These are phyloP conservation scores for Solanum pimpinellifolium DNA, from an alignment of 257 asterid genomes.

Conservation along the genomic window DNA sequence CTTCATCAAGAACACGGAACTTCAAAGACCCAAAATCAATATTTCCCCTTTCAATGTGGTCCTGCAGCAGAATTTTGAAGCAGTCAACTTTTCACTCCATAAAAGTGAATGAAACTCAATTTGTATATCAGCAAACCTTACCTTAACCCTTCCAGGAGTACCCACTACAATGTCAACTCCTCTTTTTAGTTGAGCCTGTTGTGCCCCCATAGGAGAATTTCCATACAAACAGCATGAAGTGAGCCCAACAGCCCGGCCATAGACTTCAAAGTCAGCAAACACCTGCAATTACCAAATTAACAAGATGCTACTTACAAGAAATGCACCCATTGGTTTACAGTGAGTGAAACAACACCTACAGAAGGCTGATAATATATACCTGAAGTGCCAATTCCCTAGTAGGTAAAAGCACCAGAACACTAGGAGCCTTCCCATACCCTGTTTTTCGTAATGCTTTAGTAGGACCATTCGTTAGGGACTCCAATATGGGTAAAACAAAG, in stretches of 20 bases:
- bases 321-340: not conserved
- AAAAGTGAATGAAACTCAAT: not conserved
- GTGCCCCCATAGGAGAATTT: conserved; percentile 65
- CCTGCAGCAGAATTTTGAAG: conserved; percentile 32
- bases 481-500: conserved; percentile 87
- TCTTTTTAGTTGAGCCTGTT: conserved; percentile 45
- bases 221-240: conserved; percentile 81
- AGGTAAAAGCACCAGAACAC: conserved; percentile 90
- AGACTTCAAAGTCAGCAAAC: conserved; percentile 56
- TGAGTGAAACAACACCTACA: not conserved
- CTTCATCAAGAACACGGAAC: conserved; percentile 97
- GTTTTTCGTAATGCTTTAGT: conserved; percentile 46
- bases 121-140: not conserved
- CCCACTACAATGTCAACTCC: conserved; percentile 91
- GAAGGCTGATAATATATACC: conserved; percentile 21
- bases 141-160: conserved; percentile 97
- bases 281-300: conserved; percentile 31
- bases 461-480: conserved; percentile 78
- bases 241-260: conserved; percentile 74
- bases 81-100: not conserved
- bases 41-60: conserved; percentile 73
- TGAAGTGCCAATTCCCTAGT: conserved; percentile 94
- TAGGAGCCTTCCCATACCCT: conserved; percentile 80
- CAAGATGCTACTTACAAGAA: not conserved
- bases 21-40: conserved; percentile 60